Evolutionary conservation across 2,329 filamentous ascomycete genomes (phyloP).

Genomic region (Pestalotiopsis fici): DNA sequence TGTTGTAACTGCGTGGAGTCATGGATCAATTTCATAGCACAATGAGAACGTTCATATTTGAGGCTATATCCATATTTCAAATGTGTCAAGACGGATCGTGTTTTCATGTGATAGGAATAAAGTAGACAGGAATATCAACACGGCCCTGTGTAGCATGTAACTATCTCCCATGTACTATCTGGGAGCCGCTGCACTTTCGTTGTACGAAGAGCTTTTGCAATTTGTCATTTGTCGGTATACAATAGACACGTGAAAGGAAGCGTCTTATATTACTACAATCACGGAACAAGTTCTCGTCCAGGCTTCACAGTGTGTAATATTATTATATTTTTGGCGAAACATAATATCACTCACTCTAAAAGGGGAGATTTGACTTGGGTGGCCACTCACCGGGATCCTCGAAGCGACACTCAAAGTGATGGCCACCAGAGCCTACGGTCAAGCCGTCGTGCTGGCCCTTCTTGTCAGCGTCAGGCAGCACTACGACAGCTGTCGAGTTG

Average conservation of each 20-base stretch:
- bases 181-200: too few species aligned
- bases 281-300: too few species aligned
- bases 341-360: background rate
- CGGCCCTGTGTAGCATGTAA: too few species aligned
- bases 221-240: too few species aligned
- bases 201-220: too few species aligned
- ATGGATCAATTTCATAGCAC: background rate
- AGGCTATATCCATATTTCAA: too few species aligned
- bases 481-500: background rate
- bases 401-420: constrained; percentile 2
- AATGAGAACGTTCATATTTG: background rate
- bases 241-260: too few species aligned
- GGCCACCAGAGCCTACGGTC: background rate
- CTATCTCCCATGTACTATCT: too few species aligned
- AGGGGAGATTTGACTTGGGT: background rate
- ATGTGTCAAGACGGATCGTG: too few species aligned
- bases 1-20: background rate
- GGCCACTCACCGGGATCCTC: constrained; percentile 3
- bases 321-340: background rate
- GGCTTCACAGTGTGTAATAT: too few species aligned
- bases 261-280: background rate
- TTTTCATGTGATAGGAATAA: background rate
- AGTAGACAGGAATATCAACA: too few species aligned
- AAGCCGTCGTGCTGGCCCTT: background rate
- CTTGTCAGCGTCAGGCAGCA: background rate